Evolutionary conservation across 345 rosid species (phyloP).

Genomic region (Viola odorata): DNA sequence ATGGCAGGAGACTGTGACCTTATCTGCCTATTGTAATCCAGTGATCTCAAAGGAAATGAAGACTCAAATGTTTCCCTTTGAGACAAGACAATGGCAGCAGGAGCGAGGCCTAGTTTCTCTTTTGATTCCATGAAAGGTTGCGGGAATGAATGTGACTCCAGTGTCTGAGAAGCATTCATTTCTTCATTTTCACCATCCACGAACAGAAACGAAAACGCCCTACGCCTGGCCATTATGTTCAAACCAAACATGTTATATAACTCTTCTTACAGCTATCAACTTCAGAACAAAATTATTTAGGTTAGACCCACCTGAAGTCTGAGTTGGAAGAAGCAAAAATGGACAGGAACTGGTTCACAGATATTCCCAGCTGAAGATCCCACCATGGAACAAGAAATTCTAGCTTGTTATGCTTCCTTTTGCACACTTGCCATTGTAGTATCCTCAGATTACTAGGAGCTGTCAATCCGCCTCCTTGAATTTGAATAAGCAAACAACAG

Average conservation of each 20-base stretch:
- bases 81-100: constrained; percentile 72
- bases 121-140: constrained; percentile 66
- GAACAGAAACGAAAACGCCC: constrained; percentile 83
- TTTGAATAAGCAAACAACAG: constrained; percentile 1
- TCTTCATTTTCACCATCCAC: constrained; percentile 75
- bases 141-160: constrained; percentile 78
- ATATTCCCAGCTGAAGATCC: constrained; percentile 86
- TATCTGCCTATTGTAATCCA: constrained; percentile 57
- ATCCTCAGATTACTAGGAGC: constrained; percentile 85
- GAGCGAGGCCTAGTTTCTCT: constrained; percentile 66
- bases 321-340: constrained; percentile 77
- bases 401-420: constrained; percentile 68
- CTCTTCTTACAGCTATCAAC: background rate
- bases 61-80: constrained; percentile 50
- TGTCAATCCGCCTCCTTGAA: constrained; percentile 90
- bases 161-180: constrained; percentile 59
- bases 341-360: constrained; percentile 86
- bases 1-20: constrained; percentile 43
- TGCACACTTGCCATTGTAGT: constrained; percentile 87
- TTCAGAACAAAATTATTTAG: background rate
- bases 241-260: background rate
- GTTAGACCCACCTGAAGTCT: constrained; percentile 55
- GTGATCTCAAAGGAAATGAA: constrained; percentile 45
- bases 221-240: constrained; percentile 44
- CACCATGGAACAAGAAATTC: constrained; percentile 98